Base-by-base conservation (phyloP, 225 moss, liverwort and hornwort genomes). In the Pseudoscleropodium purum region DNA sequence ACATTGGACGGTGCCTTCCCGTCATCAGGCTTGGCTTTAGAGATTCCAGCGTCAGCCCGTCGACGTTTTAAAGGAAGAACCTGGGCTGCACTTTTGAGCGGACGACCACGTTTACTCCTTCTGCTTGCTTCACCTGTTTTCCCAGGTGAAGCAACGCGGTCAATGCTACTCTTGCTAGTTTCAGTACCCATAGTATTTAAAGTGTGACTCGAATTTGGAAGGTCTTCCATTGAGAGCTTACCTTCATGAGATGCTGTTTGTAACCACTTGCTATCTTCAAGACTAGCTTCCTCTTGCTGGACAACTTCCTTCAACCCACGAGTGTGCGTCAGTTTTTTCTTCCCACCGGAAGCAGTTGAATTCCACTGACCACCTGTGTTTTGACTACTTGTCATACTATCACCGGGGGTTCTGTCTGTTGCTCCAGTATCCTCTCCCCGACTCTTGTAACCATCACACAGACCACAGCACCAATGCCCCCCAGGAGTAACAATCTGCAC, bases 101-200 rank as follows among this genome's bases (percentile, higher is more conserved):
- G 89, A 80, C 93, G 93, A 79, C 94, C 94, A 90, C 93, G 93
- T 92, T 94, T 93, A 90, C 94, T 94, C 78, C 92, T 84, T 45
- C 92, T 93, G 92, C 93, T 94, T 87, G 91, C 91, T 79, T 94
- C 94, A 82, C 90, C 93, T 91, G 92, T 79, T 91, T 92, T 92
- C 92, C 92, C 90, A 88, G 86, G 61, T 61, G 81, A 78, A 62
- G 81, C 72, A 92, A 91, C 60, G 85, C 83, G 80, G 84, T 85
- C 91, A 91, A 90, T 91, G 91, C 83, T 91, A 83, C 89, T 89
- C 73, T 92, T 92, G 77, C 88, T 91, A 77, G 57, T 82, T 89
- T 88, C 92, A 91, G 81, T 83, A 59, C 87, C 87, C 84, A 66
- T 87, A 64, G 90, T 75, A 89, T 75, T 88, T n/a, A 84, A 88